phyloP scores from a whole-genome alignment of 1,284 basidiomycete species.

The Vanrija humicola region DNA sequence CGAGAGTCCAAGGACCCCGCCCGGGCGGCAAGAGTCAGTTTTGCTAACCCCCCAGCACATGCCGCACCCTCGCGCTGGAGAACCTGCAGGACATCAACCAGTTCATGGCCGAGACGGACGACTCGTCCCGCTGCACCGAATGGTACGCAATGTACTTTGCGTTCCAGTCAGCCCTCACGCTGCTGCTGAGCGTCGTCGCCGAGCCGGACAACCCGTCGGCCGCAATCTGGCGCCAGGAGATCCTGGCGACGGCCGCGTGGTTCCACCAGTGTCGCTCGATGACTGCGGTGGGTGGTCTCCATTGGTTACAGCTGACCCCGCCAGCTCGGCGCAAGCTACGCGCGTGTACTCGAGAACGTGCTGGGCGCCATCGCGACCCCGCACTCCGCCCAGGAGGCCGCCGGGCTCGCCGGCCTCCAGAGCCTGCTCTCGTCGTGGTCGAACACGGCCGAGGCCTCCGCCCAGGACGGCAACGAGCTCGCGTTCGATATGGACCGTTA shows the following conservation, averaged over 20 bases:
- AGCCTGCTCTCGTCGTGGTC: background rate
- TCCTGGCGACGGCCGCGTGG: constrained; percentile 9
- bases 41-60: background rate
- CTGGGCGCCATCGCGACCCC: background rate
- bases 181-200: constrained; percentile 20
- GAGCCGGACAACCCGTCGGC: constrained; percentile 11
- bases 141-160: constrained; percentile 26
- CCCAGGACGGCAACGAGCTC: background rate
- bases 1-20: no score
- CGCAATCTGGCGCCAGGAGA: constrained; percentile 3
- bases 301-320: background rate
- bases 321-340: background rate
- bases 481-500: background rate
- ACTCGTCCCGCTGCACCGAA: constrained; percentile 8
- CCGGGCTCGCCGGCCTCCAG: background rate
- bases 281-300: background rate
- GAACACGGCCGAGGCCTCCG: background rate
- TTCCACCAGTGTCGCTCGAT: constrained; percentile 7
- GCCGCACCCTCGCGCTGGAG: constrained; percentile 17
- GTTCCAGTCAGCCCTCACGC: constrained; percentile 20
- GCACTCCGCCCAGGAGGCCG: background rate
- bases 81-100: constrained; percentile 18
- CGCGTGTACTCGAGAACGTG: background rate
- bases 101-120: constrained; percentile 3
- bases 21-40: constrained; percentile 10